Base-by-base conservation (phyloP, 768 basidiomycete genomes). In the Infundibulicybe gibba region DNA sequence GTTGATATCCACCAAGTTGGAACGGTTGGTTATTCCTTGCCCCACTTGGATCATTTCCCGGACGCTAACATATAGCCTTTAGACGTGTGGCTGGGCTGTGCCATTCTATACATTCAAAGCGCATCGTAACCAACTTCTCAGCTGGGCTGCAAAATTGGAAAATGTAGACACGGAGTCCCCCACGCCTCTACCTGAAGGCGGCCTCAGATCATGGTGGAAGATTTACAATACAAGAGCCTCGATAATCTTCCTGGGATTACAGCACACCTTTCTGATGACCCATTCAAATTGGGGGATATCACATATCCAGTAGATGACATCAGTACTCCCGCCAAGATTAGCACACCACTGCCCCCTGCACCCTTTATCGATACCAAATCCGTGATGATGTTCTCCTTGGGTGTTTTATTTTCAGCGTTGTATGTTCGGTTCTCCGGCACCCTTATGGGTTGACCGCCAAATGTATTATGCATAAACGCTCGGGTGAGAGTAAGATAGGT, bases 1-100 rank as follows among this genome's bases (percentile, higher is more conserved):
- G 17, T 38, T 19, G 35, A 38, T 38, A 38, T 38, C 35, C 35
- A 38, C 17, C 3, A 38, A 38, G 35, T 38, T 38, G 35, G 35
- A 19, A 38, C 35, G 14, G 35, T 10, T n/a, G 10, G 35, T n/a
- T 38, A 25, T 25, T 25, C 25, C 25, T 25, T 25, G 25, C 3
- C 35, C 35, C 14, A 38, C 35, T 10, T n/a, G 14, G 14, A 14
- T 38, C n/a, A 6, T 38, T 14, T 38, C 3, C 17, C 17, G n/a
- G n/a, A 6, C n/a, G 35, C 14, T 38, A 10, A 38, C 10, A 3
- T 10, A 38, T 38, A 6, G 6, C 17, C 17, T 38, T 38, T 38
- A 86, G 85, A 83, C 83, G 2, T 87, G 83, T 52, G 83, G 85
- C 16, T 86, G 73, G 52, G 74, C 75, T 0, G 75, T 85, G 19